Base-by-base conservation (phyloP, 768 basidiomycete genomes). In the Calocybe gangraenosa region DNA sequence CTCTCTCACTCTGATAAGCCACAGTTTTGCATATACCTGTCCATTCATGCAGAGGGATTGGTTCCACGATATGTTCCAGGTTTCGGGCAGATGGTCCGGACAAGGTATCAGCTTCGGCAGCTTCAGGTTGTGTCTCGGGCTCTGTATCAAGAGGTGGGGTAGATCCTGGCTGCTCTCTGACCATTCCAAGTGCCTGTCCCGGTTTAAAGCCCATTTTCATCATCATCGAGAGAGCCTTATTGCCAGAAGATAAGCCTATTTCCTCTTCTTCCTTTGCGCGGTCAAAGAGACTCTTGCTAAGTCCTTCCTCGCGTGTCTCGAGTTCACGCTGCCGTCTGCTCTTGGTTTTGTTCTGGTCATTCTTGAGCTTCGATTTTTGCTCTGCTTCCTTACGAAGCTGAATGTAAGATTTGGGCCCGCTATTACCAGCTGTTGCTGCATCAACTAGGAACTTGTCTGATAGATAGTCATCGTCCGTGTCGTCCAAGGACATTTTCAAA, bases 191-290 rank as follows among this genome's bases (percentile, higher is more conserved):
- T 11, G 87, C 73, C 61, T 91, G 81, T 13, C 91, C 91, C 2
- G 87, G 81, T 65, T 84, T 85, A 69, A 89, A 93, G 1, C 91
- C 91, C 91, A 92, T 92, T 67, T 87, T 92, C 76, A 87, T 81
- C 91, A 93, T 93, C 70, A 93, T 92, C 13, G 78, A 75, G 43
- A 92, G 68, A 7, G 90, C 91, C 61, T 91, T 92, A 68, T 78
- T 91, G 34, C 75, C 71, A 42, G 69, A 63, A 33, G 68, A 66
- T 17, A 70, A 57, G 5, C 77, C 81, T 36, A 66, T 69, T 48
- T 73, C 74, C 50, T 78, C 74, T 35, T 79, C 77, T 57, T 88
- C 84, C 59, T 76, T 73, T 18, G 84, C 86, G 34, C 79, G 73
- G 56, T 88, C 84, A 55, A 93, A 91, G 17, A 92, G 77, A 64